Base-by-base conservation (phyloP, 225 moss, liverwort and hornwort species). In the Polytrichum formosum region DNA sequence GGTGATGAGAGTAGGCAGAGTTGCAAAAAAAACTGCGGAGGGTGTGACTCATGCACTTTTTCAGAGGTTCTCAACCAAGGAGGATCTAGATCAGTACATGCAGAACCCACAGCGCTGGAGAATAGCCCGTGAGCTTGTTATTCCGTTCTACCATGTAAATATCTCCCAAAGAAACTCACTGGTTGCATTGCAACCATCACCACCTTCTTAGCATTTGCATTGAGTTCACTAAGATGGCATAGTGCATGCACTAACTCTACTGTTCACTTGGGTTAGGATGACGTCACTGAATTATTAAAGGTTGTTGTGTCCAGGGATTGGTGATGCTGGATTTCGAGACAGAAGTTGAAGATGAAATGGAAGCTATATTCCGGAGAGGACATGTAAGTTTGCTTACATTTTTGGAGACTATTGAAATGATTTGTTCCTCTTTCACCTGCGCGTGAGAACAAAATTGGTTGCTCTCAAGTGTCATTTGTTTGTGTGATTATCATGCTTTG, bases 21-120 rank as follows among this genome's bases (percentile, higher is more conserved):
- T 94, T 75, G 27, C 75, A 7, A n/a, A 77, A 18, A 92, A 81
- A 69, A 94, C 90, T 53, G 82, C 72, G 7, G 90, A 92, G 65
- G 94, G 91, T 27, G 88, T 84, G 79, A 98, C 94, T 6, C 98
- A 98, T 72, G 94, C 76, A 26, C 87, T 98, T 31, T 93, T 91
- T 76, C 79, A 87, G 28, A 91, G 98, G 71, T 98, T 98, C 74
- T 76, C 88, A 18, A 68, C 72, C 55, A 87, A 84, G 81, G 75
- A 83, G 73, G 87, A 90, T 13, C 66, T 87, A 62, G 82, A 84
- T 20, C 72, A 77, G 2, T 98, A 92, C 78, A 81, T 90, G 90
- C 59, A 89, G 54, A 81, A 87, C 69, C 86, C 91, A 54, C 72
- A 60, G 6, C 85, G 85, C 23, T 17, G 27, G 66, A 75, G 78